Evolutionary conservation across 192 early-diverging fungal species (phyloP), one percentile per base, ranked within the genome.

Genomic region (Backusella liffmaniae): DNA sequence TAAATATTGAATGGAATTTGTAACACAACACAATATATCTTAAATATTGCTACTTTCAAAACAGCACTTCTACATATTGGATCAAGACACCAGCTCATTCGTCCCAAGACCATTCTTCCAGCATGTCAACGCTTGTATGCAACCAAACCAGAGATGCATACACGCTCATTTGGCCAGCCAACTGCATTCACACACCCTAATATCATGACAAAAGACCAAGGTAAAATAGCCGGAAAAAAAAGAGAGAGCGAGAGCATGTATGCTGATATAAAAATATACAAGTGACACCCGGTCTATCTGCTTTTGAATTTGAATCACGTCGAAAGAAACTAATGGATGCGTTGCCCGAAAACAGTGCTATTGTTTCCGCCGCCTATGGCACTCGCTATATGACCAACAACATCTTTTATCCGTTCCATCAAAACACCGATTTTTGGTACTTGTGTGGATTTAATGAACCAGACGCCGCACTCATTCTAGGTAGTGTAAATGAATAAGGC

Each of bases 351-450:
- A 85, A 88, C 37, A 90, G 91, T 62, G 77, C 91, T 3, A 90
- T 90, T 21, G 77, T 99, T 34, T 85, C 90, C 18, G 87, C 92
- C 16, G 92, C 95, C 2, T 90, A 95, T 75, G 85, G 87, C 0
- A 90, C 95, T 69, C 86, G 93, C 18, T 99, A 95, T 81, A 89
- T 92, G 80, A 93, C 96, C 72, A 91, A 94, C 66, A 93, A 94
- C 69, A 95, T 98, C 62, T 98, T 99, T 87, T 95, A 99, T 79
- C 91, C 90, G 29, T 99, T 96, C 80, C 94, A 96, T 75, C 98
- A 99, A 78, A 88, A 94, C 73, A 95, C 96, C 7, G 93, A 99
- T 74, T 90, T 98, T 78, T 90, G 89, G 75, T 98, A 98, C 72
- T 83, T 99, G 41, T 85, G 80, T 42, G 88, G 98, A 41, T 94